Evolutionary conservation across 306 rosid genomes (phyloP), one percentile per base, ranked within the genome.

Genomic region (Prunus kanzakura): DNA sequence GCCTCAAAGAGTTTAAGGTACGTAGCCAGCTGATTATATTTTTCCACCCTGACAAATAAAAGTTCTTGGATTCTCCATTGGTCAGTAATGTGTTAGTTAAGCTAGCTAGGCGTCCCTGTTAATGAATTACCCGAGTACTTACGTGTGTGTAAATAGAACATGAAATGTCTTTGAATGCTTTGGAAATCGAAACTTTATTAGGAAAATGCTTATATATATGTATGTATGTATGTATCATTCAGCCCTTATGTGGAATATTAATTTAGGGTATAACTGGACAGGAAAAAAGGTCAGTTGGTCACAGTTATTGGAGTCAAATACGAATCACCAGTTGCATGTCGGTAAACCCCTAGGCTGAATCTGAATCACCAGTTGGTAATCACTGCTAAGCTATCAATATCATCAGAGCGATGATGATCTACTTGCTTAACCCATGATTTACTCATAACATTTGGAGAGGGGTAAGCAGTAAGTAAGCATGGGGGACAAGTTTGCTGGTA

Each of bases 401-500:
- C 72, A 49, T 18, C 60, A 52, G 7, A 27, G 64, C 10, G 61
- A 50, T 69, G 13, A 18, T 50, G 46, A 30, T 43, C 14, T 49
- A 49, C 16, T 47, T 27, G 73, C 22, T 47, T 14, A 47, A 41
- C 47, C 54, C 32, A 4, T 43, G 73, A 49, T 69, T 25, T 47
- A 69, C 13, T 69, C 60, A 67, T 47, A 46, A 4, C 12, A 13
- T 43, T 50, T 11, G 12, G 14, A 58, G 73, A 16, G 64, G 27
- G 61, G 62, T 69, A 14, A 62, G 27, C 41, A 62, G 0, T 32
- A 12, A 54, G 4, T 6, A 71, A 32, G 64, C 30, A 10, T 32
- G 9, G 75, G 64, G 64, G 75, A 60, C 63, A 71, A 12, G 47
- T 71, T 16, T 35, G 76, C 27, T 72, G 65, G 76, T 38, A 72